phyloP scores from a whole-genome alignment of 2,329 filamentous ascomycete species.

The Pestalotiopsis sp. region DNA sequence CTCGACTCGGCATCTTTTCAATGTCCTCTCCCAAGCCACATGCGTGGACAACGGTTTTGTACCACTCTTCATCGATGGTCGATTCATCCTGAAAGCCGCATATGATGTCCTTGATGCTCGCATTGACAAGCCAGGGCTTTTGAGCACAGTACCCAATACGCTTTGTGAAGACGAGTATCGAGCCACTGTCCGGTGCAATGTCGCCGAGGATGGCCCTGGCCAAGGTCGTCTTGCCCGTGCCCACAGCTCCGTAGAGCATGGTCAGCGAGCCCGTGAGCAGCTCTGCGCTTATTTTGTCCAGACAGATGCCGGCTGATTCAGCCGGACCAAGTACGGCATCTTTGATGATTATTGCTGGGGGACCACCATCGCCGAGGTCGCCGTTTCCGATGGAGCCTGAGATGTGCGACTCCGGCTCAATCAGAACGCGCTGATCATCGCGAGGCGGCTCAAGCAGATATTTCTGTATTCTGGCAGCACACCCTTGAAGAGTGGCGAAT shows the following conservation, averaged over 20 bases:
- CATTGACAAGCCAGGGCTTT: slow-evolving; percentile 44
- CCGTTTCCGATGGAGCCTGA: no score
- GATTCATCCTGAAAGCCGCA: slow-evolving; percentile 30
- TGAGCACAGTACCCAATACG: slow-evolving; percentile 44
- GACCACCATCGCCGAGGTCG: not conserved
- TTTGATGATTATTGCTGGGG: not conserved
- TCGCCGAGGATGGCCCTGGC: not conserved
- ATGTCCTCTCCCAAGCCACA: slow-evolving; percentile 31
- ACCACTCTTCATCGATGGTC: slow-evolving; percentile 21
- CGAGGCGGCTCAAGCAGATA: not conserved
- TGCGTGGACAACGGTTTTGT: slow-evolving; percentile 27
- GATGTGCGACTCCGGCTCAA: no score
- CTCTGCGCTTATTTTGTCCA: not conserved
- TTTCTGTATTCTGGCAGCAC: not conserved
- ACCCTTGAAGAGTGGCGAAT: not conserved
- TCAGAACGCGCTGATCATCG: slow-evolving; percentile 2
- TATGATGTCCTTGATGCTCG: slow-evolving; percentile 41
- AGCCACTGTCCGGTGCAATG: not conserved
- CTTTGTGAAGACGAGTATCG: not conserved
- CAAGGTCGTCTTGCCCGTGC: slow-evolving; percentile 7
- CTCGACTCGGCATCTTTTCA: slow-evolving; percentile 25
- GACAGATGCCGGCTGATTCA: not conserved
- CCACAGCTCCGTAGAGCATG: slow-evolving; percentile 3
- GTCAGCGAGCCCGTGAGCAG: not conserved
- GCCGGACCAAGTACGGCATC: not conserved